Evolutionary conservation across 1,284 basidiomycete species (phyloP).

Genomic region (Vanrija humicola): DNA sequence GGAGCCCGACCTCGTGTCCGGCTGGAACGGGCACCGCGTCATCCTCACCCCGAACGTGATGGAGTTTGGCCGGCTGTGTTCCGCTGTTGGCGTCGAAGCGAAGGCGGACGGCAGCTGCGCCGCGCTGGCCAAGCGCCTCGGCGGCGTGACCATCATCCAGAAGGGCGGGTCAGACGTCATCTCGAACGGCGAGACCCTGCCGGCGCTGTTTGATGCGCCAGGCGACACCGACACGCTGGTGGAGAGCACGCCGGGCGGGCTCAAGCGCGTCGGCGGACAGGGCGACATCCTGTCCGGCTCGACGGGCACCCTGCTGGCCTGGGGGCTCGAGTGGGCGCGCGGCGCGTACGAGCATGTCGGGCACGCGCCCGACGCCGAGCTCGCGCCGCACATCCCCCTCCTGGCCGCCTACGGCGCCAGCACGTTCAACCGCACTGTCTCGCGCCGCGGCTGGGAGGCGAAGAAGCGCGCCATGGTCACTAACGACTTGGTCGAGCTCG

Average conservation of each 20-base stretch:
- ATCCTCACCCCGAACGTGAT: conserved; percentile 86
- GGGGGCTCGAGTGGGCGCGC: conserved; percentile 86
- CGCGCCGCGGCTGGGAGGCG: conserved; percentile 67
- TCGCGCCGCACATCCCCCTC: conserved; percentile 62
- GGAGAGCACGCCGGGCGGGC: conserved; percentile 58
- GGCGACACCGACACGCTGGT: conserved; percentile 20
- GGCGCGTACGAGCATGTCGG: conserved; percentile 60
- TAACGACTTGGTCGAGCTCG: conserved; percentile 76
- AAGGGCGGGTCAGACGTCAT: conserved; percentile 68
- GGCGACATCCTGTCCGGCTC: conserved; percentile 88
- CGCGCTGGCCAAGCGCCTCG: conserved; percentile 65
- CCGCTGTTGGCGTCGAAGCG: conserved; percentile 57
- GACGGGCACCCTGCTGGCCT: conserved; percentile 84
- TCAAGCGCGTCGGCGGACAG: conserved; percentile 92
- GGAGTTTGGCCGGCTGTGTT: conserved; percentile 82
- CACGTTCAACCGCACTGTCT: conserved; percentile 79
- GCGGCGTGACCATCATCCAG: conserved; percentile 86
- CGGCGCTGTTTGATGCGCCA: conserved; percentile 22
- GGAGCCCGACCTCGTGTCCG: conserved; percentile 68
- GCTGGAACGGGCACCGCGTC: conserved; percentile 50
- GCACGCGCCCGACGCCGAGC: conserved; percentile 55
- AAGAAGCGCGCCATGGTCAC: conserved; percentile 81
- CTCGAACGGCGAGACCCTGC: conserved; percentile 46
- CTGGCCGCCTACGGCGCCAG: conserved; percentile 85
- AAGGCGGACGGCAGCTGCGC: conserved; percentile 57